These are phyloP conservation scores for Trametes cingulata DNA, from an alignment of 768 basidiomycete species.

Conservation along the genomic window DNA sequence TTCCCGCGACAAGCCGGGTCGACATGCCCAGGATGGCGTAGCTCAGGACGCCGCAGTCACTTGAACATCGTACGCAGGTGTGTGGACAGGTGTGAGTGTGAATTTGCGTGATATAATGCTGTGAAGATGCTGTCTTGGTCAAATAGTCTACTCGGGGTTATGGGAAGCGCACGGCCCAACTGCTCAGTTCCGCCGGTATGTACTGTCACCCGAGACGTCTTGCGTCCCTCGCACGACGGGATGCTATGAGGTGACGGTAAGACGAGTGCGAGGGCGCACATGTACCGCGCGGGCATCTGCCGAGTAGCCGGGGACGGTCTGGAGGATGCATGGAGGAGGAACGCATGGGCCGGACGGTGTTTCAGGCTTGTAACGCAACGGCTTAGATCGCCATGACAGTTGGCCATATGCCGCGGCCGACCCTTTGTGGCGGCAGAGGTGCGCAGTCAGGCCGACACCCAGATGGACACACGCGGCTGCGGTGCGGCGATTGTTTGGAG, in stretches of 20 bases:
- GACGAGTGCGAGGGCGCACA: neutral
- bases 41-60: neutral
- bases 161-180: no score
- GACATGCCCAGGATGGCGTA: neutral
- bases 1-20: neutral
- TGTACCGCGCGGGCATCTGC: neutral
- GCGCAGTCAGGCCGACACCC: neutral
- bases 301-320: neutral
- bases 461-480: neutral
- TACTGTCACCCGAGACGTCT: neutral
- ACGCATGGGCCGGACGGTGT: constrained; percentile 1
- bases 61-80: neutral
- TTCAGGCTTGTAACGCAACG: neutral
- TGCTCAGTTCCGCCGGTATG: no score
- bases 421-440: neutral
- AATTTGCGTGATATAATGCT: neutral
- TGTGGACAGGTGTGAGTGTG: neutral
- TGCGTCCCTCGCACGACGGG: neutral
- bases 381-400: constrained; percentile 7
- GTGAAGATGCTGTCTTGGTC: neutral
- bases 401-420: neutral
- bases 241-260: neutral
- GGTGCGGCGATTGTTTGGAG: constrained; percentile 11
- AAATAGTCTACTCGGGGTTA: no score
- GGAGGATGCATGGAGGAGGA: neutral